Evolutionary conservation across 1,284 basidiomycete species (phyloP).

Genomic region (Xanthoconium separans): DNA sequence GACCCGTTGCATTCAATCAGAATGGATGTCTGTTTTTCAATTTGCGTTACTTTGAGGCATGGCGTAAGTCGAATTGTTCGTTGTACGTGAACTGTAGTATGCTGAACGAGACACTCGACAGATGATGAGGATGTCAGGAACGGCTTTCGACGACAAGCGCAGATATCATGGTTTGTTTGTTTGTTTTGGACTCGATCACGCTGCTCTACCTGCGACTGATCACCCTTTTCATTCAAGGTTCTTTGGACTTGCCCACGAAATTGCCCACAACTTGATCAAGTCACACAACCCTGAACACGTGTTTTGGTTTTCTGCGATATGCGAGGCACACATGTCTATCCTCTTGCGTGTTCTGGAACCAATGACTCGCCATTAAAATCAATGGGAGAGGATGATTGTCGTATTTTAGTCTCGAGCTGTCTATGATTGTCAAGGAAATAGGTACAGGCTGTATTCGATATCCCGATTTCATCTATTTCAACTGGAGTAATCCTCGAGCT

Average conservation of each 20-base stretch:
- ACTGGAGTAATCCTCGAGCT: too few relatives aligned
- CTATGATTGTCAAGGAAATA: too few relatives aligned
- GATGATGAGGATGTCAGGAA: conserved; percentile 69
- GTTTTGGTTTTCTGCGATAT: conserved; percentile 90
- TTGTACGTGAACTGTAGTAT: too few relatives aligned
- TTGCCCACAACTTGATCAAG: conserved; percentile 78
- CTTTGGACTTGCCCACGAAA: conserved; percentile 82
- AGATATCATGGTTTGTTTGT: conserved; percentile 67
- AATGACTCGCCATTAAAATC: neutral
- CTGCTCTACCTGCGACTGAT: neutral
- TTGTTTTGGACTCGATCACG: neutral
- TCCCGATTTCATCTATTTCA: too few relatives aligned
- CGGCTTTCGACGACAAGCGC: conserved; percentile 63
- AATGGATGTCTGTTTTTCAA: too few relatives aligned
- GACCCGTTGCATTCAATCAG: conserved; percentile 64
- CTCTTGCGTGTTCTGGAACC: neutral
- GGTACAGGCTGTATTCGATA: too few relatives aligned
- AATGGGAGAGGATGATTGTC: too few relatives aligned
- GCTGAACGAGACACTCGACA: neutral
- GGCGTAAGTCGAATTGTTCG: too few relatives aligned
- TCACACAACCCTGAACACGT: conserved; percentile 82
- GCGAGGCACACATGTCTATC: conserved; percentile 53
- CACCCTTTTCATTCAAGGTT: neutral
- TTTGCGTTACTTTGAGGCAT: too few relatives aligned
- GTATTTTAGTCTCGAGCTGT: too few relatives aligned